Conservation (phyloP, 192 early-diverging fungal genomes). For the Jimgerdemannia lactiflua region DNA sequence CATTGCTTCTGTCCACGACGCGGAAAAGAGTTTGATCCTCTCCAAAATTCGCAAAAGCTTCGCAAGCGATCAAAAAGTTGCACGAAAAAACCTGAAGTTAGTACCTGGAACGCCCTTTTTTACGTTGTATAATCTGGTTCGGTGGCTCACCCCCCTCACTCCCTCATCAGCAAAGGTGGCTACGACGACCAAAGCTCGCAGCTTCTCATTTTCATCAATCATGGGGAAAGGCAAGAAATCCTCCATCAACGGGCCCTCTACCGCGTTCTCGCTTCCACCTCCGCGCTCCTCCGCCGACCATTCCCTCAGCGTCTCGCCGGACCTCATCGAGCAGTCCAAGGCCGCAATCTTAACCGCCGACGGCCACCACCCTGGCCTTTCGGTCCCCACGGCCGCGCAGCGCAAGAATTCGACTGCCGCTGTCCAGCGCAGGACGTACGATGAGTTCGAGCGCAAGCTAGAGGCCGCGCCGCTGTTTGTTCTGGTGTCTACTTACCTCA, state of each 20-base stretch:
- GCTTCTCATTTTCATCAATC: not conserved
- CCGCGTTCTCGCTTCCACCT: conserved; percentile 16
- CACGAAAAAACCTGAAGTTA: too few relatives aligned
- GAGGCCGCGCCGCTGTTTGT: conserved; percentile 58
- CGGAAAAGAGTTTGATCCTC: too few relatives aligned
- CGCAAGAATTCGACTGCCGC: conserved; percentile 22
- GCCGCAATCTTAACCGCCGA: not conserved
- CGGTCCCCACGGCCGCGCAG: conserved; percentile 17
- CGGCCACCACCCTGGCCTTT: not conserved
- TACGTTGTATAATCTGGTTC: too few relatives aligned
- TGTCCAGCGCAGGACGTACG: conserved; percentile 18
- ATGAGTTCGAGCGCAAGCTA: conserved; percentile 35
- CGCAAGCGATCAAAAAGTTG: too few relatives aligned
- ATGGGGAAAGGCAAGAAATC: conserved; percentile 20
- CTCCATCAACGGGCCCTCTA: not conserved
- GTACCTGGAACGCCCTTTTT: too few relatives aligned
- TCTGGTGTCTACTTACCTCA: conserved; percentile 84
- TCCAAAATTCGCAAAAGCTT: too few relatives aligned
- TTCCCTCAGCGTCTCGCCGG: conserved; percentile 11
- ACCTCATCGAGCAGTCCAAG: conserved; percentile 1
- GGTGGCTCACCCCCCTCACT: too few relatives aligned
- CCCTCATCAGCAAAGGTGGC: not conserved
- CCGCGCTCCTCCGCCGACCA: conserved; percentile 26
- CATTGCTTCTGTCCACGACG: too few relatives aligned
- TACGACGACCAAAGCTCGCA: not conserved